phyloP scores from a whole-genome alignment of 805 yeast species.

The Yarrowia sp. region DNA sequence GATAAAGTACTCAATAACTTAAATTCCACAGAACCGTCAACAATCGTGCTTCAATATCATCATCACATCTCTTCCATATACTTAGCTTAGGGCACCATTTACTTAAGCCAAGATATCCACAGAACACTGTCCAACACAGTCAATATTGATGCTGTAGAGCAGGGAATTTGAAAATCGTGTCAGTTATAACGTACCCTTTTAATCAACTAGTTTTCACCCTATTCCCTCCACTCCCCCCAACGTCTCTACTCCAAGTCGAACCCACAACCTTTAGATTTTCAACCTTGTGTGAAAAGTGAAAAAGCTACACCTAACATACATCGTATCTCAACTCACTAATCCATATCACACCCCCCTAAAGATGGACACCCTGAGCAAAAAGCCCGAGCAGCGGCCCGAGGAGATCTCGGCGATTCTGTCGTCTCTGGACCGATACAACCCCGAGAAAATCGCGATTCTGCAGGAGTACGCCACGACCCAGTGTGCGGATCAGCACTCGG shows the following conservation, averaged over 20 bases:
- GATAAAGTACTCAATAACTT: too few relatives aligned
- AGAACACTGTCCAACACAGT: too few relatives aligned
- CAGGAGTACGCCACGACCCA: slow-evolving; percentile 56
- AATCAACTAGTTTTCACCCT: too few relatives aligned
- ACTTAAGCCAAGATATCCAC: too few relatives aligned
- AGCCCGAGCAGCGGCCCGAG: slow-evolving; percentile 50
- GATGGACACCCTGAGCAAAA: slow-evolving; percentile 37
- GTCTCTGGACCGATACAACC: slow-evolving; percentile 56
- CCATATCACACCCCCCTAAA: background rate
- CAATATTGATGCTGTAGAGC: too few relatives aligned
- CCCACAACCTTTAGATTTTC: background rate
- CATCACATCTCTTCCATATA: too few relatives aligned
- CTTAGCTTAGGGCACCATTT: too few relatives aligned
- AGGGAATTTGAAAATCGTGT: too few relatives aligned
- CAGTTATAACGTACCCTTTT: background rate
- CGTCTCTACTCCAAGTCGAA: background rate
- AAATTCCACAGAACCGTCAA: too few relatives aligned
- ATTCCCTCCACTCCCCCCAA: too few relatives aligned
- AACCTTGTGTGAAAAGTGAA: slow-evolving; percentile 20
- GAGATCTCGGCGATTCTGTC: slow-evolving; percentile 53
- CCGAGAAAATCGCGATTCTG: slow-evolving; percentile 53
- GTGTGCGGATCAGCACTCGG: slow-evolving; percentile 52
- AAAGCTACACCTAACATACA: background rate
- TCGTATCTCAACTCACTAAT: too few relatives aligned
- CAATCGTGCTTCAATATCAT: too few relatives aligned